Evolutionary conservation across 2,329 filamentous ascomycete species (phyloP).

Genomic region (Sclerotinia subarctica): DNA sequence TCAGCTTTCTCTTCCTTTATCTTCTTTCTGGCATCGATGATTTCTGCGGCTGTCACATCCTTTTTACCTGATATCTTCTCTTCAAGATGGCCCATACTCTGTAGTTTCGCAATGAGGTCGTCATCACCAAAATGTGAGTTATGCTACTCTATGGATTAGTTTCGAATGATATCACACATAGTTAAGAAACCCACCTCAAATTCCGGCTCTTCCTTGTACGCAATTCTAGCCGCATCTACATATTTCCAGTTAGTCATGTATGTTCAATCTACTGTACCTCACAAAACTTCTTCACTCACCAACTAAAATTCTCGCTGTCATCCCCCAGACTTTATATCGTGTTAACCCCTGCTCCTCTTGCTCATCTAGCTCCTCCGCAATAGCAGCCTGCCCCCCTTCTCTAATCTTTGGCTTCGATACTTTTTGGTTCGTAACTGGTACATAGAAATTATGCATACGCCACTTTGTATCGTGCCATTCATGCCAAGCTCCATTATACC

Average conservation of each 20-base stretch:
- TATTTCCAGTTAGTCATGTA: neutral
- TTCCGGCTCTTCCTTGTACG: conserved; percentile 77
- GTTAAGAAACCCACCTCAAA: conserved; percentile 60
- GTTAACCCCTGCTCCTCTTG: conserved; percentile 45
- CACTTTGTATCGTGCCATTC: conserved; percentile 76
- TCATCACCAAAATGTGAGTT: conserved; percentile 49
- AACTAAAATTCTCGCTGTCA: conserved; percentile 88
- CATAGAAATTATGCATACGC: conserved; percentile 88
- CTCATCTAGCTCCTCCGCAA: conserved; percentile 47
- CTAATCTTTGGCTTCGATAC: conserved; percentile 56
- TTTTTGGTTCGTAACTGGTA: conserved; percentile 69
- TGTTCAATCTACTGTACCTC: neutral
- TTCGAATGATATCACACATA: conserved; percentile 33
- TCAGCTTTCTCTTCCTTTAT: conserved; percentile 10
- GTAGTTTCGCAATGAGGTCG: conserved; percentile 57
- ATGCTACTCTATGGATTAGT: conserved; percentile 29
- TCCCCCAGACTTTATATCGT: conserved; percentile 85
- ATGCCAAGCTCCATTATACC: conserved; percentile 84
- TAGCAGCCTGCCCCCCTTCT: conserved; percentile 44
- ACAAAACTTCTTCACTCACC: conserved; percentile 12
- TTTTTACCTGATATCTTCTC: conserved; percentile 48
- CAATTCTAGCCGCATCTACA: conserved; percentile 75
- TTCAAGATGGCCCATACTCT: conserved; percentile 54
- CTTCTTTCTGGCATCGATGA: conserved; percentile 40
- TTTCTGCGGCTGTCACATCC: conserved; percentile 49